Evolutionary conservation across 2,329 filamentous ascomycete genomes (phyloP).

Genomic region (Colletotrichum sp.): DNA sequence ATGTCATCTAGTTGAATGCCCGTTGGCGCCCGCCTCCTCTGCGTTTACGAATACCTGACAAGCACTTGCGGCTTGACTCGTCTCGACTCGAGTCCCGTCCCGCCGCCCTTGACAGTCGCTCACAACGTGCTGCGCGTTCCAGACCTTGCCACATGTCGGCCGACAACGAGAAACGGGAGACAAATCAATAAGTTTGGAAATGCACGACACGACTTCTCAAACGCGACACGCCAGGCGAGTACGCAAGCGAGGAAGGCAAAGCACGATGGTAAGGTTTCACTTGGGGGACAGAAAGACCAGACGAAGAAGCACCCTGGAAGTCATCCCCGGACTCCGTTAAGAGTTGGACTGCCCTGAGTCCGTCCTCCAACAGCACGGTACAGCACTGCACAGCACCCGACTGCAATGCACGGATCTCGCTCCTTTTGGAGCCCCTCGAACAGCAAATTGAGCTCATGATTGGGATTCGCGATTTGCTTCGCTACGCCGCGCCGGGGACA

Average conservation of each 20-base stretch:
- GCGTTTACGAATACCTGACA: background rate
- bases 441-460: background rate
- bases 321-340: background rate
- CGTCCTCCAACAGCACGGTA: background rate
- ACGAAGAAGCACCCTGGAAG: background rate
- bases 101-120: background rate
- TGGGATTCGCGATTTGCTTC: constrained; percentile 5
- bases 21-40: background rate
- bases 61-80: background rate
- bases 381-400: background rate
- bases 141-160: background rate
- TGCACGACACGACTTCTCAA: constrained; percentile 1
- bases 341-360: background rate
- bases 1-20: constrained; percentile 5
- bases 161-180: background rate
- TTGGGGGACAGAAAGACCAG: background rate
- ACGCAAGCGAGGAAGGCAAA: background rate
- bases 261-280: constrained; percentile 5
- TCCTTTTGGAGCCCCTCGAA: background rate
- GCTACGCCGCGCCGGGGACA: background rate
- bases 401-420: background rate
- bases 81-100: background rate
- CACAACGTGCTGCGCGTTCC: background rate
- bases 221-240: constrained; percentile 6
- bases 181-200: background rate